These are phyloP conservation scores for Zasmidium cellare DNA, from an alignment of 2,329 filamentous ascomycete genomes.

Conservation along the genomic window DNA sequence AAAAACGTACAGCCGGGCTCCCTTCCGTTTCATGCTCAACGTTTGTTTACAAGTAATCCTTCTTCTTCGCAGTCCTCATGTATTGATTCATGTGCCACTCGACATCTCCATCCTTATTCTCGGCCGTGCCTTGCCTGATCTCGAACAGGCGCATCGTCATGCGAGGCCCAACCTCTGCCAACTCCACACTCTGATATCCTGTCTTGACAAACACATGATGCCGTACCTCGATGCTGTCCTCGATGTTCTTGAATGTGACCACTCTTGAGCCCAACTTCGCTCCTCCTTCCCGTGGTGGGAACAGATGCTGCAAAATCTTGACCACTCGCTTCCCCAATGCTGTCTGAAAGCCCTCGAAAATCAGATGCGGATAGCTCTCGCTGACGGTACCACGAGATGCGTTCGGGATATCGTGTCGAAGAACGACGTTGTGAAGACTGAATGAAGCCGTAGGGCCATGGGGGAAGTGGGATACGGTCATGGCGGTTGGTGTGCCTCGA, in stretches of 20 bases:
- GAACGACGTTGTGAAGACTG: slow-evolving; percentile 86
- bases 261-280: slow-evolving; percentile 85
- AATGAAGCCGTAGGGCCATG: slow-evolving; percentile 88
- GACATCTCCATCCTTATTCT: slow-evolving; percentile 91
- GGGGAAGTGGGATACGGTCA: slow-evolving; percentile 84
- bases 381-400: slow-evolving; percentile 82
- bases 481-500: slow-evolving; percentile 83
- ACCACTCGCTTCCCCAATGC: slow-evolving; percentile 78
- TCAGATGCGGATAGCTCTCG: slow-evolving; percentile 89
- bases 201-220: slow-evolving; percentile 95
- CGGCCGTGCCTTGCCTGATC: slow-evolving; percentile 85
- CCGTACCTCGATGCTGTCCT: slow-evolving; percentile 82
- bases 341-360: slow-evolving; percentile 91
- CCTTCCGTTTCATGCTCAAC: too few species aligned
- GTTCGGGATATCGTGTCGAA: slow-evolving; percentile 91
- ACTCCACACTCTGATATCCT: slow-evolving; percentile 81
- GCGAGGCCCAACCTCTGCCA: slow-evolving; percentile 85
- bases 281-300: slow-evolving; percentile 79
- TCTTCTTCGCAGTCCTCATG: slow-evolving; percentile 89
- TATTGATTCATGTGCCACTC: slow-evolving; percentile 98
- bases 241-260: slow-evolving; percentile 91
- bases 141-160: slow-evolving; percentile 98
- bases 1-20: too few species aligned
- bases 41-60: slow-evolving; percentile 89
- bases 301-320: slow-evolving; percentile 90